Conservation (phyloP, 305 asterid genomes). For the Rubia occidens region DNA sequence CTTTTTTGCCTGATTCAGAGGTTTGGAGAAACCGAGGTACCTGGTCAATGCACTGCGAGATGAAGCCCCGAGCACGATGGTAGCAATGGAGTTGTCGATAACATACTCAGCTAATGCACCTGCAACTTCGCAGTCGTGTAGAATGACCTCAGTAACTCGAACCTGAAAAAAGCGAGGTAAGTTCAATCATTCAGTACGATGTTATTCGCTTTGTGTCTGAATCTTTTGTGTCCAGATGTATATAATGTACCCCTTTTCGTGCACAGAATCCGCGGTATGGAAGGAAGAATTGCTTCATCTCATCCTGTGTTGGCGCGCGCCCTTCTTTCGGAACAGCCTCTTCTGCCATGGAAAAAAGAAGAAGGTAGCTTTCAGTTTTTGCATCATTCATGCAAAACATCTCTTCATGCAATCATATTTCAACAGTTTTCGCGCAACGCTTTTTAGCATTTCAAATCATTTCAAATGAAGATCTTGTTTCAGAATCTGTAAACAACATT, state of each 20-base stretch:
- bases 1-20: neutral
- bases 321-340: conserved; percentile 36
- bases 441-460: too few relatives aligned
- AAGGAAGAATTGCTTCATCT: conserved; percentile 56
- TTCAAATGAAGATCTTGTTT: too few relatives aligned
- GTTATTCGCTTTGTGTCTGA: neutral
- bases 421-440: too few relatives aligned
- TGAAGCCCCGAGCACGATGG: conserved; percentile 56
- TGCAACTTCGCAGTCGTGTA: conserved; percentile 49
- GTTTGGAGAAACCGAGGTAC: conserved; percentile 20
- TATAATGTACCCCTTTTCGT: conserved; percentile 59
- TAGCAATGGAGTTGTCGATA: conserved; percentile 24
- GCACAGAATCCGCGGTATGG: conserved; percentile 74
- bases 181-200: neutral
- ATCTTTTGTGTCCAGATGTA: neutral
- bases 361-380: neutral
- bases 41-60: conserved; percentile 48
- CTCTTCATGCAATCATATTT: neutral
- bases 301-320: conserved; percentile 46
- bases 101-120: conserved; percentile 42
- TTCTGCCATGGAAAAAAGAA: conserved; percentile 32
- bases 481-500: neutral
- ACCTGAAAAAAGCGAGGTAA: conserved; percentile 29
- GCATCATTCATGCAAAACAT: neutral
- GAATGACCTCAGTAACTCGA: conserved; percentile 59